A percentile compares a stretch with the other conserved stretches of the same genome.
Conservation (phyloP, 2,329 filamentous ascomycete species). For the Metarhizium sp. region DNA sequence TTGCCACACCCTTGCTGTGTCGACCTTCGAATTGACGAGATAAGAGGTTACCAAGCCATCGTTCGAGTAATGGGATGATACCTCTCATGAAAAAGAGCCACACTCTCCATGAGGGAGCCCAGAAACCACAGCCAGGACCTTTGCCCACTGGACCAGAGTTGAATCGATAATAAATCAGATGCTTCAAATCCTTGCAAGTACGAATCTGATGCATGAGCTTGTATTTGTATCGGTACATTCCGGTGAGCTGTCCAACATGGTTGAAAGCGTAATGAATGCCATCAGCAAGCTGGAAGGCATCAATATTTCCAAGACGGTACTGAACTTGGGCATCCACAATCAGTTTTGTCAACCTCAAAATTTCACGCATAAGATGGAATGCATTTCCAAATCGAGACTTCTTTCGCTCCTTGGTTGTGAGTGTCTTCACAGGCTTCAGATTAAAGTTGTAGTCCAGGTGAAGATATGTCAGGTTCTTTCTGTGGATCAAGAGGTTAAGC, state of each 20-base stretch:
- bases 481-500: conserved; percentile 93
- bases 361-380: conserved; percentile 98
- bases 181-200: conserved; percentile 97
- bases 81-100: conserved; percentile 99
- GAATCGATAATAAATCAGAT: conserved; percentile 98
- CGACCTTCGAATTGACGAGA: conserved; percentile 97
- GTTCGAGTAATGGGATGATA: conserved; percentile 90
- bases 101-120: conserved; percentile 96
- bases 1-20: conserved; percentile 97
- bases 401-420: conserved; percentile 98
- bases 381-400: conserved; percentile 99
- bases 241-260: conserved; percentile 93
- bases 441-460: conserved; percentile 99
- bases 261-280: conserved; percentile 99
- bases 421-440: conserved; percentile 93
- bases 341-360: conserved; percentile 87
- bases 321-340: conserved; percentile 98
- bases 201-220: conserved; percentile 99
- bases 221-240: conserved; percentile 99
- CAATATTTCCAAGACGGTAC: conserved; percentile 93
- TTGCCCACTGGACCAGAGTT: conserved; percentile 96
- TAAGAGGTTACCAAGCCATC: conserved; percentile 93
- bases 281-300: conserved; percentile 96
- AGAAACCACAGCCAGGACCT: conserved; percentile 95
- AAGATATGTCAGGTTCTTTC: conserved; percentile 96